phyloP scores from a whole-genome alignment of 2,329 filamentous ascomycete genomes.

The Arthrinium phaeospermum region DNA sequence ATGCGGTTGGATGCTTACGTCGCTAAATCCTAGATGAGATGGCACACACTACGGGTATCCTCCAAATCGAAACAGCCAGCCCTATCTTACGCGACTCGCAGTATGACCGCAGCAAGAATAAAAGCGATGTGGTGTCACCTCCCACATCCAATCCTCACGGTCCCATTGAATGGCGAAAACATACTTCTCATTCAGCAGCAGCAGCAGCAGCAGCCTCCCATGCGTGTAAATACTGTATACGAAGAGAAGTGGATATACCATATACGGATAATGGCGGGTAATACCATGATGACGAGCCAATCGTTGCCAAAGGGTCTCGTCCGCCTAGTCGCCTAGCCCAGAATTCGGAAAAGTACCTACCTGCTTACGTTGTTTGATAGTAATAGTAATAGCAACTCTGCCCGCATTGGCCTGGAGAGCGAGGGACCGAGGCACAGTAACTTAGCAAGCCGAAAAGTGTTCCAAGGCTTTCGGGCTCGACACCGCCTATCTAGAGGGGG shows the following conservation, averaged over 20 bases:
- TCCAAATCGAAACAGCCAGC: background rate
- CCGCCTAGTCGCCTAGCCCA: background rate
- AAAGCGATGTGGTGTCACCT: background rate
- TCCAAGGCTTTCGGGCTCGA: background rate
- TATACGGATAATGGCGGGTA: background rate
- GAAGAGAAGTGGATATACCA: background rate
- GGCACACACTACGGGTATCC: background rate
- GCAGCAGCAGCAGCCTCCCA: background rate
- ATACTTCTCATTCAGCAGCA: background rate
- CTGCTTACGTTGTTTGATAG: background rate
- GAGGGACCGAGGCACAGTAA: background rate
- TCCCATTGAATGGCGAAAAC: background rate
- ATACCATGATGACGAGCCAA: background rate
- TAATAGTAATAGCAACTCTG: background rate
- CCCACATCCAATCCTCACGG: background rate
- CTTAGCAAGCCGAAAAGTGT: background rate
- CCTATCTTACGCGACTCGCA: background rate
- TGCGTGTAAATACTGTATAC: background rate
- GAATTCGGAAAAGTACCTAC: background rate
- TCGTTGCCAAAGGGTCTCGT: background rate
- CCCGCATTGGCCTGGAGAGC: background rate
- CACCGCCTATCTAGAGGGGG: constrained; percentile 13
- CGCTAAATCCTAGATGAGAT: background rate
- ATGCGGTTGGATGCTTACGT: background rate
- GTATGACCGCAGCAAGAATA: background rate